A percentile compares a stretch with the other conserved stretches of the same genome.
Conservation (phyloP, 2,329 filamentous ascomycete genomes). For the Claviceps digitariae region DNA sequence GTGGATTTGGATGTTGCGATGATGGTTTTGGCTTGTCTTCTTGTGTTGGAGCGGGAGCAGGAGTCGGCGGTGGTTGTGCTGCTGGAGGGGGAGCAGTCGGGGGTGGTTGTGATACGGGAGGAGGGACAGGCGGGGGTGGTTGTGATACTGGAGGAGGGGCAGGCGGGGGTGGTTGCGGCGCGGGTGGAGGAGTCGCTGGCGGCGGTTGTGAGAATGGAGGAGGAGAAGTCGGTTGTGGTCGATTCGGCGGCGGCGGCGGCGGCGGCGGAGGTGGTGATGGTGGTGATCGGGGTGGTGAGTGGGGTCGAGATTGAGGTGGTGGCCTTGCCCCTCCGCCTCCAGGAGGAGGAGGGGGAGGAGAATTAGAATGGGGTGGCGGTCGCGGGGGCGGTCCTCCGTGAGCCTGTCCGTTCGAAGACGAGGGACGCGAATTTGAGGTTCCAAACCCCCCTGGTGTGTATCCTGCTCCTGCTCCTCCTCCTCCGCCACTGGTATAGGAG, state of each 20-base stretch:
- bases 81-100: conserved; percentile 4
- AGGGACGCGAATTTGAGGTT: conserved; percentile 16
- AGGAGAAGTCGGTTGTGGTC: background rate
- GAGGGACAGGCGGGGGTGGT: background rate
- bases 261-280: conserved; percentile 1
- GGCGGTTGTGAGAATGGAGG: conserved; percentile 1
- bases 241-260: background rate
- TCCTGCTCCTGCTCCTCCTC: conserved; percentile 9
- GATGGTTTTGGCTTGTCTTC: conserved; percentile 10
- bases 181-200: background rate
- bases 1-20: conserved; percentile 12
- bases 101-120: background rate
- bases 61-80: conserved; percentile 3
- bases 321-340: conserved; percentile 1
- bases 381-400: conserved; percentile 15
- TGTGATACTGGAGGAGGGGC: background rate
- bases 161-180: background rate
- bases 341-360: background rate
- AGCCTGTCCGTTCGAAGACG: conserved; percentile 17
- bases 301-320: conserved; percentile 5
- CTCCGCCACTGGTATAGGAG: conserved; percentile 9
- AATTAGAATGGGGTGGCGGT: conserved; percentile 16
- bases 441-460: conserved; percentile 16
- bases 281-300: conserved; percentile 2
- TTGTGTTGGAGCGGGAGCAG: conserved; percentile 5